phyloP scores from a whole-genome alignment of 441 rosid species.

The Sinapis alba region DNA sequence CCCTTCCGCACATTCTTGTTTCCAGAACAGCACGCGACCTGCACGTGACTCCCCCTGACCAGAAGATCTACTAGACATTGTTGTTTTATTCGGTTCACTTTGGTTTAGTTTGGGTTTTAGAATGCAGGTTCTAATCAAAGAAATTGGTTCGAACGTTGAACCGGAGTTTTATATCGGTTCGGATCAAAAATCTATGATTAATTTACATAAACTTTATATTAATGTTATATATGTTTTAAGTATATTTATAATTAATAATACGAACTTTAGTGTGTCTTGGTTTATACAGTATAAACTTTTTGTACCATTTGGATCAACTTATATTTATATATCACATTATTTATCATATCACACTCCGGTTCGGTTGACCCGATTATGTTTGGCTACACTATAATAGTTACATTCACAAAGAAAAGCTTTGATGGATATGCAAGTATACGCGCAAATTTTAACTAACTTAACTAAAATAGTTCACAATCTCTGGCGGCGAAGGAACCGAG shows the following conservation, averaged over 20 bases:
- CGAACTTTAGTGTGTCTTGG: background rate
- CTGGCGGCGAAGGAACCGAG: slow-evolving; percentile 28
- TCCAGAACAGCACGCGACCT: background rate
- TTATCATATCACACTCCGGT: background rate
- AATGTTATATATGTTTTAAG: background rate
- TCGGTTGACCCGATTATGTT: background rate
- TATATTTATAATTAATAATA: background rate
- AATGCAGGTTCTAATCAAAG: background rate
- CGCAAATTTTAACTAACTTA: slow-evolving; percentile 17
- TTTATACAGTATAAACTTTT: background rate
- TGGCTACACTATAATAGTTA: slow-evolving; percentile 1
- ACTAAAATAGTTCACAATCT: slow-evolving; percentile 20
- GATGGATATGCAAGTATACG: background rate
- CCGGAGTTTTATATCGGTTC: background rate
- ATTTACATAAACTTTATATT: background rate
- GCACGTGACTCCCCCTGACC: background rate
- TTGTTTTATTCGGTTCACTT: background rate
- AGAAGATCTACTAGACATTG: background rate
- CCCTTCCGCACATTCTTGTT: too few species aligned
- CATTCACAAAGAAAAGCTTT: slow-evolving; percentile 11
- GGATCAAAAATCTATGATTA: background rate
- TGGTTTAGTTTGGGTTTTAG: background rate
- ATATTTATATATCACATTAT: background rate
- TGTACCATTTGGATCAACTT: background rate
- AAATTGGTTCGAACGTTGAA: background rate